Conservation (phyloP, 2,329 filamentous ascomycete genomes). For the Gyromitra esculenta region DNA sequence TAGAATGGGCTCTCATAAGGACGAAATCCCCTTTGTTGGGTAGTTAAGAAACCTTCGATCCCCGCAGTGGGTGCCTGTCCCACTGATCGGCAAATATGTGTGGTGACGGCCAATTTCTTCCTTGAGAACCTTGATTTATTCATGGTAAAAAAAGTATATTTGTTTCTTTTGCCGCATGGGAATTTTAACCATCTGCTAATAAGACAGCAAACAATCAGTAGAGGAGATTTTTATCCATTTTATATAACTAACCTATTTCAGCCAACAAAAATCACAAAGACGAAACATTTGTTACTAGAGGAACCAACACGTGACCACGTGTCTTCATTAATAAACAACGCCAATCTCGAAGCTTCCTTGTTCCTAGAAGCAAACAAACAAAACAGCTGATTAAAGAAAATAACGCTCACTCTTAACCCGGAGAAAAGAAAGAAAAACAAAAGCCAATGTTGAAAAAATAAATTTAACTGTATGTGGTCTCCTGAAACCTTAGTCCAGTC, state of each 20-base stretch:
- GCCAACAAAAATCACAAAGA: background rate
- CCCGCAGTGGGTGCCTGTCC: background rate
- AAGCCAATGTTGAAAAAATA: background rate
- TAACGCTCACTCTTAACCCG: background rate
- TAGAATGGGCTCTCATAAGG: background rate
- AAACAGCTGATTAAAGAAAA: background rate
- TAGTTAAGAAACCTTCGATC: background rate
- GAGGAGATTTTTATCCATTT: background rate
- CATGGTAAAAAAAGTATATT: slow-evolving; percentile 2
- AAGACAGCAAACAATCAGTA: background rate
- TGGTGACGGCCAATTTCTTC: background rate
- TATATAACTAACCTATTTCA: slow-evolving; percentile 5
- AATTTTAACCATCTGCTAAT: background rate
- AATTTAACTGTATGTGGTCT: background rate
- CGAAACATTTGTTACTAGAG: background rate
- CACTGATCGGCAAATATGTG: background rate
- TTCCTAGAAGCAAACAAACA: background rate
- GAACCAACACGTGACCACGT: background rate
- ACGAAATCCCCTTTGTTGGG: background rate
- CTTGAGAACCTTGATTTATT: background rate
- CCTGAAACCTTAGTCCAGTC: background rate
- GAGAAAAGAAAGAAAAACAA: background rate
- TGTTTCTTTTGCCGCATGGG: background rate
- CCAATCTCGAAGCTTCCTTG: background rate
- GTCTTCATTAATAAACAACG: background rate